A percentile compares a stretch with the other conserved stretches of the same genome.
Conservation (phyloP, 2,329 filamentous ascomycete genomes). For the Cordyceps farinosa region DNA sequence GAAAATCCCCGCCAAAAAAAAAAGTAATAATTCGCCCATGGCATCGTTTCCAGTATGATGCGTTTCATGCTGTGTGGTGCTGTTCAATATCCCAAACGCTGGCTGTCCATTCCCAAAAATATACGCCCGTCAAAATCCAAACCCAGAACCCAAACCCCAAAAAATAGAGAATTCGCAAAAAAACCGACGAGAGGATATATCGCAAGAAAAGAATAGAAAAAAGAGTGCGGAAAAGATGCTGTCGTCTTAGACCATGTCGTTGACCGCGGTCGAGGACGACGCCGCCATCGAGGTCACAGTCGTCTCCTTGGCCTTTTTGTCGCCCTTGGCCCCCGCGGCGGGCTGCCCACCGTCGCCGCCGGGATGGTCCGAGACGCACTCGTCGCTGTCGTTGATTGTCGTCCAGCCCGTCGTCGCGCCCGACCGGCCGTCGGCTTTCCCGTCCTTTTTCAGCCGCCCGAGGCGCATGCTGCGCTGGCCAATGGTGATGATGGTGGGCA, state of each 20-base stretch:
- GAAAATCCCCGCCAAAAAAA: background rate
- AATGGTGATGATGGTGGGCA: slow-evolving; percentile 23
- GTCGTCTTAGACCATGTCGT: slow-evolving; percentile 1
- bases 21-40: background rate
- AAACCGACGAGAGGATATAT: background rate
- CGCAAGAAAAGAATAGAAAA: background rate
- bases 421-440: slow-evolving; percentile 7
- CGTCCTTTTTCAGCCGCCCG: slow-evolving; percentile 21
- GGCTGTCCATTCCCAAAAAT: background rate
- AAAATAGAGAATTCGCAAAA: background rate
- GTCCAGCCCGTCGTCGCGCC: slow-evolving; percentile 22
- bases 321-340: background rate
- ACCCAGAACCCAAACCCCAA: background rate
- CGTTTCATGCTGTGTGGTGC: background rate
- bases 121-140: background rate
- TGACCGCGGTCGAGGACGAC: slow-evolving; percentile 7
- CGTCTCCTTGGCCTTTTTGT: background rate
- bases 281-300: background rate
- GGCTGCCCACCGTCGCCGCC: background rate
- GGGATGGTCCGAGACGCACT: slow-evolving; percentile 20
- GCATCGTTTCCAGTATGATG: background rate
- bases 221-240: background rate
- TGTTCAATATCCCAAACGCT: background rate
- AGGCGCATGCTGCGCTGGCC: slow-evolving; percentile 21
- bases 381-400: slow-evolving; percentile 24